These are phyloP conservation scores for Capsicum rhomboideum DNA, from an alignment of 257 asterid species.

Conservation along the genomic window DNA sequence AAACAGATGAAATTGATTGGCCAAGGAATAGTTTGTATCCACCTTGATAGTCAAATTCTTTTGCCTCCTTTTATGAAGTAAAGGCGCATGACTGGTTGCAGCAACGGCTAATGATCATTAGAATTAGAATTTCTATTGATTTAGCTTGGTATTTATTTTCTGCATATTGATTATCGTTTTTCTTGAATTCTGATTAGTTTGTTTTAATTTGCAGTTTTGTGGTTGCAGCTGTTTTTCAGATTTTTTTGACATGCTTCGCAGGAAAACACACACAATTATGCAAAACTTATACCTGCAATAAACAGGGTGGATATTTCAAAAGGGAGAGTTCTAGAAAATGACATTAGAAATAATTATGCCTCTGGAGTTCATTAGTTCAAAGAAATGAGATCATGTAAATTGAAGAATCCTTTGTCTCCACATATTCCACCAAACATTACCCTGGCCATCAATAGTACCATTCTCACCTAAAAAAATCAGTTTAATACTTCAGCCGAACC, in stretches of 20 bases:
- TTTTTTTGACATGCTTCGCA: background rate
- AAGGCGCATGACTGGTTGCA: too few relatives aligned
- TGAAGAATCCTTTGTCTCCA: constrained; percentile 81
- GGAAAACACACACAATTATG: background rate
- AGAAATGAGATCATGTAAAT: constrained; percentile 74
- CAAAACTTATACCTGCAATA: constrained; percentile 67
- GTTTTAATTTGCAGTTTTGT: too few relatives aligned
- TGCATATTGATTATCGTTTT: too few relatives aligned
- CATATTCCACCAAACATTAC: too few relatives aligned
- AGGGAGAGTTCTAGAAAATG: constrained; percentile 81
- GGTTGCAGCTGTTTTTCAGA: background rate
- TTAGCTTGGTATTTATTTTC: too few relatives aligned
- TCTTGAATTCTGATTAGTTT: too few relatives aligned
- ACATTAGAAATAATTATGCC: constrained; percentile 65
- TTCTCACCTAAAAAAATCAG: constrained; percentile 56
- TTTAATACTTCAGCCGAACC: background rate
- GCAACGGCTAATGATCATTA: too few relatives aligned
- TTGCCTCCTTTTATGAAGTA: too few relatives aligned
- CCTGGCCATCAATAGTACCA: constrained; percentile 97
- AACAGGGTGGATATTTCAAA: constrained; percentile 97
- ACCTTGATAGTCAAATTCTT: too few relatives aligned
- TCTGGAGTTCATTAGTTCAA: constrained; percentile 79
- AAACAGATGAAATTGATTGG: too few relatives aligned
- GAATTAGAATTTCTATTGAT: too few relatives aligned
- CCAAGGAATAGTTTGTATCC: too few relatives aligned